Evolutionary conservation across 331 rosid species (phyloP), one percentile per base, ranked within the genome.

Genomic region (Cydonia oblonga): DNA sequence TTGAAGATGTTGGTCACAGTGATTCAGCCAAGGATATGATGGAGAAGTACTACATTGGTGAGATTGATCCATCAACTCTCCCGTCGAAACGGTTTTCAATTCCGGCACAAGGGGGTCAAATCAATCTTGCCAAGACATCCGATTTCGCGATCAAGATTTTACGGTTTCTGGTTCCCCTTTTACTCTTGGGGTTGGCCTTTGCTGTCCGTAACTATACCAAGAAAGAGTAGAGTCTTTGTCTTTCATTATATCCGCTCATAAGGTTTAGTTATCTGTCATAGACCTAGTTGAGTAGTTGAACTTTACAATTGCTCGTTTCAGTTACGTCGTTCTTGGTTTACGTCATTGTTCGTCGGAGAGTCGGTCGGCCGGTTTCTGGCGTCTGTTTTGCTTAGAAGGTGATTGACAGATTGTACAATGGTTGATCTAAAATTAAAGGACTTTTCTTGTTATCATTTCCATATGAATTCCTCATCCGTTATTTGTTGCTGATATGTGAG

Each of bases 1-100:
- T 89, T 64, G 99, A 91, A 81, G 97, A 91, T 69, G 96, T 91
- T 13, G 99, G 99, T 14, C 99, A 95, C 86, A 91, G 97, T 70
- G 99, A 95, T 79, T 42, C 86, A 23, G 99, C 99, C 13, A 90
- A 86, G 81, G 96, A 89, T 0, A 82, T 90, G 96, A 90, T 95
- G 99, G 92, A 60, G 29, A 82, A 90, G 66, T 95, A 95, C 75
- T 88, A 75, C 65, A 88, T 95, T 40, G 99, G 99, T 16, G 85
- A 90, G 69, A 83, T 95, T 42, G 99, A 95, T 84, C 14, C 83
- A 18, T 78, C 96, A 4, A 85, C 90, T 4, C 84, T 95, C 12
- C 99, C 99, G 0, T 46, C 44, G 28, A 91, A 71, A 51, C 79
- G 87, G 52, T 14, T 69, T 9, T 87, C 69, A 68, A 29, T 81